Evolutionary conservation across 169 alveolate genomes (phyloP), one percentile per base, ranked within the genome.

Genomic region (Amoebophrya sp.): DNA sequence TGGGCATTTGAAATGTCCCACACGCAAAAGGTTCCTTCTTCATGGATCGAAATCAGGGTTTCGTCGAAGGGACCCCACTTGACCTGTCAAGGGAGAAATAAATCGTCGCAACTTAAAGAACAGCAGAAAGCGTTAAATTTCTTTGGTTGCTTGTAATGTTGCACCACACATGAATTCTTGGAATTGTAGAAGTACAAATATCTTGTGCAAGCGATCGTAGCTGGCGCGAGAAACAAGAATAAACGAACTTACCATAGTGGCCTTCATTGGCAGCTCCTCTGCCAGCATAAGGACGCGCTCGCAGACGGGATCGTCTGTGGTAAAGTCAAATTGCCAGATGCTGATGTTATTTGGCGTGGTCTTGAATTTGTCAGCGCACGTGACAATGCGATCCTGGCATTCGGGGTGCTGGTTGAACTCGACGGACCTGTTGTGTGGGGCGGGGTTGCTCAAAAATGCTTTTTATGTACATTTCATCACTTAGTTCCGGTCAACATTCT

Each of bases 11-110:
- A 12, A 25, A 66, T 66, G 35, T 32, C 40, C 32, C 91, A 18
- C 38, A 96, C 96, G 93, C 94, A 92, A 25, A 96, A 94, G 39
- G 94, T 94, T 0, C 98, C 98, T 94, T 96, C 96, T 77, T 97
- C 98, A 94, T 97, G 98, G 39, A 96, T 95, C 0, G 98, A 95
- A 40, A 97, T 94, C 47, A 97, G 94, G 77, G 95, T 94, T 91
- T 95, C 95, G 92, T 97, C 98, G 91, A 96, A 95, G 89, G 97
- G 95, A 77, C 98, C 98, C 98, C 98, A 97, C 89, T 96, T 96
- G 29, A 96, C 97, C 92, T 96, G 97, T 47, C 7, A 47, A 47
- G 7, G 66, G n/a, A n/a, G n/a, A n/a, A n/a, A n/a, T n/a, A n/a
- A n/a, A n/a, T n/a, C n/a, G n/a, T n/a, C n/a, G n/a, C n/a, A n/a